Percentiles rank a stretch among this genome's conserved stretches.
Conservation (phyloP, 2,329 filamentous ascomycete species). For the Bisporella sp. region DNA sequence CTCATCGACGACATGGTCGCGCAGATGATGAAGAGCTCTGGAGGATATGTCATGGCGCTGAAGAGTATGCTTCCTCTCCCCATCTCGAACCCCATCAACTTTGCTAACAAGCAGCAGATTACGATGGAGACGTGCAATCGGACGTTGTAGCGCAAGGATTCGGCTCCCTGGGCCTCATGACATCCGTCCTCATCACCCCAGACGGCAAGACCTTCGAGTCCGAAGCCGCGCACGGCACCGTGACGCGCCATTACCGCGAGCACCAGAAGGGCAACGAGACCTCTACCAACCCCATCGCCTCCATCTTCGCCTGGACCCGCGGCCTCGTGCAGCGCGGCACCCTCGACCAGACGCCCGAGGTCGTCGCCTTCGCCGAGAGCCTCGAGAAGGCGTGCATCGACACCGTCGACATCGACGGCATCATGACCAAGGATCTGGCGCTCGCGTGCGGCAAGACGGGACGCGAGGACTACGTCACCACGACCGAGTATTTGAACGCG, state of each 20-base stretch:
- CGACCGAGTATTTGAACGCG: slow-evolving; percentile 82
- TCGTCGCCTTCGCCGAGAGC: slow-evolving; percentile 83
- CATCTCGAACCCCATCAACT: background rate
- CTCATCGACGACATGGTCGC: slow-evolving; percentile 99
- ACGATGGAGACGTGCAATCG: slow-evolving; percentile 97
- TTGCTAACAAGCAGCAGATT: slow-evolving; percentile 52
- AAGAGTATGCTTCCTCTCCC: slow-evolving; percentile 64
- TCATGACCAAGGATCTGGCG: slow-evolving; percentile 99
- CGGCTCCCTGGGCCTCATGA: slow-evolving; percentile 97
- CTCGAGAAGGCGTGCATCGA: slow-evolving; percentile 92
- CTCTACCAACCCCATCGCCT: slow-evolving; percentile 96
- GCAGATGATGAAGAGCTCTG: slow-evolving; percentile 98
- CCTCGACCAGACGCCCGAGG: slow-evolving; percentile 86
- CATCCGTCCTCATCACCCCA: slow-evolving; percentile 91
- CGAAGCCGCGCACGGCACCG: slow-evolving; percentile 95
- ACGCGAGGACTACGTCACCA: slow-evolving; percentile 82
- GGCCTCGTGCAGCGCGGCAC: slow-evolving; percentile 89
- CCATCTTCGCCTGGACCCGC: slow-evolving; percentile 98
- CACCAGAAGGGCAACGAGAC: slow-evolving; percentile 97
- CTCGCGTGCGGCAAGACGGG: slow-evolving; percentile 85
- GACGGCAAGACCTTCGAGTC: slow-evolving; percentile 96
- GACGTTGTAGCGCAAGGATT: slow-evolving; percentile 98
- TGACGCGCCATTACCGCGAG: slow-evolving; percentile 97
- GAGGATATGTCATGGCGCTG: slow-evolving; percentile 93
- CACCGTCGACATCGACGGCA: slow-evolving; percentile 84